phyloP scores from a whole-genome alignment of 1,284 basidiomycete genomes.

The Microbotryum intermedium region DNA sequence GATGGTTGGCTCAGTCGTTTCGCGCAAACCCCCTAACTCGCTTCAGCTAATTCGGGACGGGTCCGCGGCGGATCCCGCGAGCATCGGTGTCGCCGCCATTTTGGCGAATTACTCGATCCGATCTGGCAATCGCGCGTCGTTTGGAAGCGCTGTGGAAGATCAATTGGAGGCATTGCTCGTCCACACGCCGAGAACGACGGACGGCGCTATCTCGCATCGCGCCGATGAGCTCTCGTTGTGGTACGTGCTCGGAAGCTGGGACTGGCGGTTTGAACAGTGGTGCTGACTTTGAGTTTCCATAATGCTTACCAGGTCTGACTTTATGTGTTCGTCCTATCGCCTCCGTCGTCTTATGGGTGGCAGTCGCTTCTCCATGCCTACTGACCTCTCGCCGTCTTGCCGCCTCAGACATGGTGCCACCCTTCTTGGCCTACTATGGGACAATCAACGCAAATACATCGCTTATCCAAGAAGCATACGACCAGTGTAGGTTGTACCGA shows the following conservation, averaged over 20 bases:
- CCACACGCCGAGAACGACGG: conserved; percentile 44
- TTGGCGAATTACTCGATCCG: conserved; percentile 46
- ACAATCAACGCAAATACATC: conserved; percentile 58
- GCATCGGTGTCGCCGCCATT: conserved; percentile 67
- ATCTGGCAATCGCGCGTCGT: background rate
- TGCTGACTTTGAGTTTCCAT: background rate
- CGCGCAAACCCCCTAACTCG: background rate
- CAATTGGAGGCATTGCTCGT: conserved; percentile 22
- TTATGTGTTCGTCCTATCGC: conserved; percentile 37
- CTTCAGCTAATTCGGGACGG: conserved; percentile 44
- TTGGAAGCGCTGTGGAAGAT: conserved; percentile 12
- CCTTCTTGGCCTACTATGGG: conserved; percentile 80
- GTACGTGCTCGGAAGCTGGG: conserved; percentile 5
- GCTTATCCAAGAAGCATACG: conserved; percentile 61
- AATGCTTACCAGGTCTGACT: conserved; percentile 21
- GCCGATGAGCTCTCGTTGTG: conserved; percentile 45
- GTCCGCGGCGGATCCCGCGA: conserved; percentile 71
- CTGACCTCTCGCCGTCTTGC: background rate
- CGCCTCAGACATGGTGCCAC: conserved; percentile 20
- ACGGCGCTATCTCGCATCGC: conserved; percentile 76
- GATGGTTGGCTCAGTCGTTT: conserved; percentile 9
- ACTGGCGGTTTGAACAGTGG: too few species aligned
- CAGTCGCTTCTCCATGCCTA: too few species aligned
- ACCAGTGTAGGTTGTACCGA: conserved; percentile 71
- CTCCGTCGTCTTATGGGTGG: background rate